Conservation (phyloP, 148 eudicot genomes). For the Nepenthes gracilis region DNA sequence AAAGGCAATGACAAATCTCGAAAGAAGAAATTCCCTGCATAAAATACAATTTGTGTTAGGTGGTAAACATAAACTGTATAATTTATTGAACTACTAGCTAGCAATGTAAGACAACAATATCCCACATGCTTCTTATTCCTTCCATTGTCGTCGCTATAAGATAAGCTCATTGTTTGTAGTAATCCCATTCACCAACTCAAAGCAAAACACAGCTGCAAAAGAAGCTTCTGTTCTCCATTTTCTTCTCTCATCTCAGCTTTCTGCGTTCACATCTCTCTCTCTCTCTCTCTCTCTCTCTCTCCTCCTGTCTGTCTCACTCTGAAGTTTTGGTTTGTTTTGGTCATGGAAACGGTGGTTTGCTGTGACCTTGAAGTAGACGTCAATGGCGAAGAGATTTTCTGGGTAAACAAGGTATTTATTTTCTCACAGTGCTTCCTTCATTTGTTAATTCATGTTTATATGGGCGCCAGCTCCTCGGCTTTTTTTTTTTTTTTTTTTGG, state of each 20-base stretch:
- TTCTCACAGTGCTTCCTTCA: neutral
- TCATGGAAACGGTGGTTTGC: neutral
- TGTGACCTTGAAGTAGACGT: slow-evolving; percentile 36
- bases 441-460: no score
- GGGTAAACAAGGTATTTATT: slow-evolving; percentile 21
- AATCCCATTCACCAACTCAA: neutral
- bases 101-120: neutral
- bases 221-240: neutral
- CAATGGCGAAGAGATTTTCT: slow-evolving; percentile 31
- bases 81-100: no score
- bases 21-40: no score
- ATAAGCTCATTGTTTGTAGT: neutral
- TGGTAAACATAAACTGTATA: no score
- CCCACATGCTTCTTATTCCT: neutral
- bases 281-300: no score
- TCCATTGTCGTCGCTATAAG: neutral
- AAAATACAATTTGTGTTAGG: no score
- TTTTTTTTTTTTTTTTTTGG: no score
- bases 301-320: neutral
- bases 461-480: no score
- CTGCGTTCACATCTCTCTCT: neutral
- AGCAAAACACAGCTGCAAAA: neutral
- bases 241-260: neutral
- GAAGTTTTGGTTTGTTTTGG: neutral
- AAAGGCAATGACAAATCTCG: no score